Base-by-base conservation (phyloP, 768 basidiomycete species). In the Tremella yokohamensis region DNA sequence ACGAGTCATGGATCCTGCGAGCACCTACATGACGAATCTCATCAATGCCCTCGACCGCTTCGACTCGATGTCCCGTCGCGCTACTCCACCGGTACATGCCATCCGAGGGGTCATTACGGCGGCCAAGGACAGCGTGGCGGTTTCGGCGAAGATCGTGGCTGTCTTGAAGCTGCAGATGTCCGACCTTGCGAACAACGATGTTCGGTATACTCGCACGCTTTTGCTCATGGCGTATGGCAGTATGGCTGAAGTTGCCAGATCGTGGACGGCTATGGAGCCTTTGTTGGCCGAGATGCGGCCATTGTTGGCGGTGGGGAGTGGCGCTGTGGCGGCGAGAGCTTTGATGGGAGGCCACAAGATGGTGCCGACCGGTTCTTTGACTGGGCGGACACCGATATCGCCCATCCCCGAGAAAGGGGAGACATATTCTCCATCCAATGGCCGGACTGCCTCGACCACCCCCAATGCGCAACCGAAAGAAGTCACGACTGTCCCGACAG, bases 1-100 rank as follows among this genome's bases (percentile, higher is more conserved):
- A 48, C 89, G 90, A 70, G 87, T 94, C 25, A 83, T 97, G 56
- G 87, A 90, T 62, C 87, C 90, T 12, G 89, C 91, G 1, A 86
- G 85, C 70, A 76, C 80, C 40, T 88, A 88, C 68, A 88, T 96
- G 82, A 81, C 83, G 56, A 84, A 85, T 61, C 81, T 98, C 8
- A 93, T 97, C 75, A 84, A 85, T 57, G 85, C 89, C 1, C 82
- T 98, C 54, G 94, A 97, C 73, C 85, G 85, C 4, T 98, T 98
- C 74, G 94, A 99, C 74, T 81, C 85, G 8, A 82, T 85, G 67
- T 86, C 87, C 61, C 83, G 86, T 16, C 63, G 79, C 54, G 80
- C 81, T 11, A 75, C 83, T 2, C 92, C 93, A 6, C 81, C 88
- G 0, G 82, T 87, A 2, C 72, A 80, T 3, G 80, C 89, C 12